A percentile compares a stretch with the other conserved stretches of the same genome.
Evolutionary conservation across 352 stramenopile species (phyloP).

Genomic region (Bremia lactucae): DNA sequence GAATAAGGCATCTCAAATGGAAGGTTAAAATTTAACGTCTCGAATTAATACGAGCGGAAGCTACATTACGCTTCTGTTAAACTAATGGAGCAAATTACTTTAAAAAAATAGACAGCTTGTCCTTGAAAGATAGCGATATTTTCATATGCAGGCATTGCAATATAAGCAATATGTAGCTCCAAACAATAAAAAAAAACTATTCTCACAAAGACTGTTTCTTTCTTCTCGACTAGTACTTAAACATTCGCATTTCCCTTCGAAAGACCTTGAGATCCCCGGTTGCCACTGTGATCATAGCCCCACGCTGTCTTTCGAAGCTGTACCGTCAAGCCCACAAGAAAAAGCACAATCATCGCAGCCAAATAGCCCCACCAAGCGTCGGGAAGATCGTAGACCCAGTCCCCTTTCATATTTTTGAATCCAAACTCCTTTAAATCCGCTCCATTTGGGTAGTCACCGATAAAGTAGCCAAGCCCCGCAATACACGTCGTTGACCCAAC

Average conservation of each 20-base stretch:
- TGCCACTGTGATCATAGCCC: constrained; percentile 34
- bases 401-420: constrained; percentile 20
- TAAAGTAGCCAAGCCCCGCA: constrained; percentile 58
- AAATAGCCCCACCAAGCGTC: constrained; percentile 71
- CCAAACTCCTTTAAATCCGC: constrained; percentile 41
- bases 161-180: not conserved
- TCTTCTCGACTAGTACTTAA: constrained; percentile 1
- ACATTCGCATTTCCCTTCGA: constrained; percentile 22
- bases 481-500: constrained; percentile 41
- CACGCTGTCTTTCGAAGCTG: constrained; percentile 54
- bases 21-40: too few relatives aligned
- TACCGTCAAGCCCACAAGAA: constrained; percentile 44
- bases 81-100: too few relatives aligned
- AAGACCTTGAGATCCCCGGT: constrained; percentile 20
- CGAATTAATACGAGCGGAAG: too few relatives aligned
- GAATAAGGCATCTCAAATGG: not conserved
- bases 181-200: constrained; percentile 1
- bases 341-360: constrained; percentile 38
- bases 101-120: too few relatives aligned
- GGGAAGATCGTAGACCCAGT: constrained; percentile 55
- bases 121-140: too few relatives aligned
- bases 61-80: too few relatives aligned
- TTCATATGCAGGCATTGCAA: too few relatives aligned
- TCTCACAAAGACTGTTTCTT: not conserved
- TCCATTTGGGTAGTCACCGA: constrained; percentile 51